Evolutionary conservation across 495 filamentous ascomycete species (phyloP).

Genomic region (Penicillium cinerascens): DNA sequence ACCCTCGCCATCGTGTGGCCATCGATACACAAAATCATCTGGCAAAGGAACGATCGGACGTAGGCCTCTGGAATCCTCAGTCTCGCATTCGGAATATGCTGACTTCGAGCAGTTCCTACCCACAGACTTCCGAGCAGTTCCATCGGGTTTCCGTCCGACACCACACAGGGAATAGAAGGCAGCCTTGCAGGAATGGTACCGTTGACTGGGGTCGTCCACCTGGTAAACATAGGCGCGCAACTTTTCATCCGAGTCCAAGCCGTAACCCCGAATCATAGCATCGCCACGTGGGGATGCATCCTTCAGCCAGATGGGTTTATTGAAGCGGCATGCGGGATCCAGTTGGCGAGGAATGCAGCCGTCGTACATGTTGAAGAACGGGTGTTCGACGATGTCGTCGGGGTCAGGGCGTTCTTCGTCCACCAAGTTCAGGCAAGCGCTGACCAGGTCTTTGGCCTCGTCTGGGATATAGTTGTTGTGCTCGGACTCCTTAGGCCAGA

Average conservation of each 20-base stretch:
- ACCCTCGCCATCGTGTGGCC: conserved; percentile 36
- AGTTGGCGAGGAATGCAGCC: conserved; percentile 49
- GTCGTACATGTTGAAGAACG: conserved; percentile 69
- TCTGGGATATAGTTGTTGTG: conserved; percentile 47
- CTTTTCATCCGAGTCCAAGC: conserved; percentile 45
- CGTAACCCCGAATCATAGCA: conserved; percentile 42
- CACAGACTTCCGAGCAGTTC: conserved; percentile 37
- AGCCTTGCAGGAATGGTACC: conserved; percentile 43
- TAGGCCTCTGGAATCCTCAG: conserved; percentile 66
- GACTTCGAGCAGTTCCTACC: conserved; percentile 48
- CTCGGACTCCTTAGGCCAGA: conserved; percentile 64
- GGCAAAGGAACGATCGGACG: conserved; percentile 68
- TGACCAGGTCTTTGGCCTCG: conserved; percentile 75
- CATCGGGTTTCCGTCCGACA: conserved; percentile 47
- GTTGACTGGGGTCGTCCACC: conserved; percentile 35
- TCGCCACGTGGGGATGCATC: conserved; percentile 45
- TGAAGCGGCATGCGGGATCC: conserved; percentile 39
- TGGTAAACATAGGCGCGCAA: conserved; percentile 39
- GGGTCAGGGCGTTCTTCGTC: conserved; percentile 72
- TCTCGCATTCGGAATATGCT: conserved; percentile 65
- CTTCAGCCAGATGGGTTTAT: conserved; percentile 45
- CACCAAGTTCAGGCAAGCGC: conserved; percentile 66
- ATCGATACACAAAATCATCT: conserved; percentile 63
- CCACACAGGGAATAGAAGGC: conserved; percentile 50
- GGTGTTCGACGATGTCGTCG: conserved; percentile 77